These are phyloP conservation scores for Graphiopsis chlorocephala DNA, from an alignment of 2,329 filamentous ascomycete species.

Conservation along the genomic window DNA sequence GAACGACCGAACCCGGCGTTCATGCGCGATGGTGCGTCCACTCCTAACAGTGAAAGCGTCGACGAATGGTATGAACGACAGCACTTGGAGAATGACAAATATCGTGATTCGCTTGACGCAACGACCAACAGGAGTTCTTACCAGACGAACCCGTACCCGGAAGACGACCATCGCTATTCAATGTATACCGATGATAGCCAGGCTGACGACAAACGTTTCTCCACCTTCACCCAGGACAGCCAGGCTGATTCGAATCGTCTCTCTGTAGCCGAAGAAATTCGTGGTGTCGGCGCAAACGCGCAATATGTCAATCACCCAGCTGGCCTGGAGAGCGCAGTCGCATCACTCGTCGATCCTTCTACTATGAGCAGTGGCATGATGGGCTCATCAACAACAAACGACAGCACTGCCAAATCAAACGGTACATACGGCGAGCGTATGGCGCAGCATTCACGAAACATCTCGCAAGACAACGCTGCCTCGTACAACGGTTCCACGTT, in stretches of 20 bases:
- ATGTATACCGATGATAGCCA: constrained; percentile 54
- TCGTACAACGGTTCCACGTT: constrained; percentile 33
- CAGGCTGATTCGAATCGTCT: constrained; percentile 48
- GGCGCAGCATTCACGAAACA: constrained; percentile 22
- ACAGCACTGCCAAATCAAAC: constrained; percentile 12
- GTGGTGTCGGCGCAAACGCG: constrained; percentile 68
- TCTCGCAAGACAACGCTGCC: constrained; percentile 28
- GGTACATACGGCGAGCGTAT: constrained; percentile 24
- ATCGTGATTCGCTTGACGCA: constrained; percentile 44
- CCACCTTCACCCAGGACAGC: constrained; percentile 40
- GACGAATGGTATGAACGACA: constrained; percentile 52
- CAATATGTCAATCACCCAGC: constrained; percentile 69
- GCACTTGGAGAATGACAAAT: constrained; percentile 60
- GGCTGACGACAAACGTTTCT: constrained; percentile 36
- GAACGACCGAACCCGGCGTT: constrained; percentile 46
- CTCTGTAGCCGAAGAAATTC: constrained; percentile 58
- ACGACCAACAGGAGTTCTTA: constrained; percentile 36
- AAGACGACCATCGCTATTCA: constrained; percentile 53
- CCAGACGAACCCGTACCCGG: constrained; percentile 50
- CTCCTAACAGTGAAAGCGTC: constrained; percentile 36
- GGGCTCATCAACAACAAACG: constrained; percentile 21
- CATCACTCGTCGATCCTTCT: constrained; percentile 83
- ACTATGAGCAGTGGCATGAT: constrained; percentile 54
- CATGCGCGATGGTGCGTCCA: constrained; percentile 40
- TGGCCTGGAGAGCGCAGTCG: constrained; percentile 84